Evolutionary conservation across 192 early-diverging fungal species (phyloP).

Genomic region (Linnemannia zychae): DNA sequence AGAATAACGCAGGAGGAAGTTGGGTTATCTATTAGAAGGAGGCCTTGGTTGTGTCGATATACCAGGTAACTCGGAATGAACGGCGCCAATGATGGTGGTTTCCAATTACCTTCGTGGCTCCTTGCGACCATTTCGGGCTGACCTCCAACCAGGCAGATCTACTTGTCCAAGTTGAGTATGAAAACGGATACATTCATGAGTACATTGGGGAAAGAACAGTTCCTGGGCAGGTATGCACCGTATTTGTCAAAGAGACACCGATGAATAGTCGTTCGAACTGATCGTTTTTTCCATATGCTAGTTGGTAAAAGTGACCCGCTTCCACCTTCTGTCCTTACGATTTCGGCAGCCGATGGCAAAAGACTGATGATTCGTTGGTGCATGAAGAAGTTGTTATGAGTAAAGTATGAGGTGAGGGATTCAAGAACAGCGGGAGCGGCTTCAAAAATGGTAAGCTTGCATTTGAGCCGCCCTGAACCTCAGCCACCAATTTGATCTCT

Average conservation of each 20-base stretch:
- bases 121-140: constrained; percentile 54
- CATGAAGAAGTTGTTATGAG: neutral
- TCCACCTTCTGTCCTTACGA: constrained; percentile 29
- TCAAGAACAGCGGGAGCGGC: neutral
- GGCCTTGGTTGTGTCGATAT: no score
- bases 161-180: constrained; percentile 42
- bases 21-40: neutral
- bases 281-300: neutral
- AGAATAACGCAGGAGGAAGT: neutral
- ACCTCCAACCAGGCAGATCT: constrained; percentile 55
- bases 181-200: neutral
- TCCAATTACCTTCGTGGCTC: constrained; percentile 50
- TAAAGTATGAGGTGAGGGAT: neutral
- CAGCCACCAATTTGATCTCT: constrained; percentile 16
- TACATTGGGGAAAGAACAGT: neutral
- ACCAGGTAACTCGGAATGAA: neutral
- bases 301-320: neutral
- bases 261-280: neutral
- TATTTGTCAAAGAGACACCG: neutral
- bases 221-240: neutral
- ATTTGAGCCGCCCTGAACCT: neutral
- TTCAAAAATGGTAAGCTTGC: neutral
- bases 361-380: constrained; percentile 60
- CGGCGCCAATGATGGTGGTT: neutral
- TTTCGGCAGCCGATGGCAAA: constrained; percentile 68